Percentiles rank a stretch among this genome's conserved stretches.
phyloP scores from a whole-genome alignment of 2,329 filamentous ascomycete species.

The Lojkania enalia region DNA sequence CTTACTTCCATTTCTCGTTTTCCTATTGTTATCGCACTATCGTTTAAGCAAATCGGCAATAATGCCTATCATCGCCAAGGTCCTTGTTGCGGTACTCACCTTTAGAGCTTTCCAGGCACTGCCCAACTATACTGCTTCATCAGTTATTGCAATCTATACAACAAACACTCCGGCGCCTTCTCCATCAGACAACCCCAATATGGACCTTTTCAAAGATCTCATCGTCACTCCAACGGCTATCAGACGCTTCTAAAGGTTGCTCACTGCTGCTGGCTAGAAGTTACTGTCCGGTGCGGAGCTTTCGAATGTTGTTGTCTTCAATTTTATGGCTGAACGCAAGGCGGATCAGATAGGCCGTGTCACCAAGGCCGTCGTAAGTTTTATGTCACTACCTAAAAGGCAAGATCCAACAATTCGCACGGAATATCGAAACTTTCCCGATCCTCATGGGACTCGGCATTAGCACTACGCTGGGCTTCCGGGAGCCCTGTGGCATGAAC shows the following conservation, averaged over 20 bases:
- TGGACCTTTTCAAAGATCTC: conserved; percentile 34
- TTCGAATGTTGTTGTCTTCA: conserved; percentile 63
- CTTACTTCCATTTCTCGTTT: conserved; percentile 22
- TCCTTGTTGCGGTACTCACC: conserved; percentile 38
- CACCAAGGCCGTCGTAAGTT: conserved; percentile 31
- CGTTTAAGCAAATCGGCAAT: conserved; percentile 25
- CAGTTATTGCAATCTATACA: conserved; percentile 12
- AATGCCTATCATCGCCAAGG: conserved; percentile 42
- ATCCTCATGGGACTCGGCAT: conserved; percentile 46
- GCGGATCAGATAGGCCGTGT: conserved; percentile 58
- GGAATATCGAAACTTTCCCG: conserved; percentile 46
- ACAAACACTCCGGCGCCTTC: neutral
- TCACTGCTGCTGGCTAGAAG: conserved; percentile 31
- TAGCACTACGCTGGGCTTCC: conserved; percentile 44
- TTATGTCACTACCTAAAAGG: too few species aligned
- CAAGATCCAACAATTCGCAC: conserved; percentile 6
- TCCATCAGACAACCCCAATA: conserved; percentile 16
- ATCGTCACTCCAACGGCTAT: conserved; percentile 40
- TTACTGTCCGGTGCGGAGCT: conserved; percentile 39
- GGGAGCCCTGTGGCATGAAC: conserved; percentile 53
- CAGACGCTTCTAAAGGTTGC: conserved; percentile 45
- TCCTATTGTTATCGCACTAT: conserved; percentile 23
- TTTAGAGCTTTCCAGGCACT: conserved; percentile 36
- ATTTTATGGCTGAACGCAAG: conserved; percentile 52
- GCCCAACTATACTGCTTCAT: conserved; percentile 19